Evolutionary conservation across 441 rosid genomes (phyloP), one percentile per base, ranked within the genome.

Genomic region (Pelargonium fulgidum): DNA sequence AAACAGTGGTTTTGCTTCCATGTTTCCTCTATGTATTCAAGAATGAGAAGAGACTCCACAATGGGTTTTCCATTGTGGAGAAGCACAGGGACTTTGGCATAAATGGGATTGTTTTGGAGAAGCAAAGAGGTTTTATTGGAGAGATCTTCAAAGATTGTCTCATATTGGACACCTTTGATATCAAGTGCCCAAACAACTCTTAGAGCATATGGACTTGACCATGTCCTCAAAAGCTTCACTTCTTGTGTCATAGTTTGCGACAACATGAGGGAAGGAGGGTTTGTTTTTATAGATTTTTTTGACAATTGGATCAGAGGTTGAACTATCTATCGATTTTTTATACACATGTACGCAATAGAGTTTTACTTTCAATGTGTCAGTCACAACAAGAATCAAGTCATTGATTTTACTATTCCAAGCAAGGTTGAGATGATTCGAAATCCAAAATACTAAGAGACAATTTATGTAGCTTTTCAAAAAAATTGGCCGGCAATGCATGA

Each of bases 171-270:
- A 1, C 62, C 62, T 12, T 56, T 56, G 26, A 56, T 9, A 56
- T 56, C 26, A 3, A 56, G 62, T 24, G 62, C 62, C 62, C 62
- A 56, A 22, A 56, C 62, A 11, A 56, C 20, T 2, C 62, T 19
- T 0, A 56, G 29, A 8, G 62, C 62, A 16, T 17, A 56, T 2
- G 62, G 62, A 24, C 62, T 56, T 11, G 62, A 56, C 62, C 62
- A 56, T 56, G 62, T 56, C 29, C 62, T 56, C 12, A 56, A 56
- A 8, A 56, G 29, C 62, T 17, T 56, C 62, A 56, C 3, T 56
- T 56, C 62, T 17, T 56, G 22, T 3, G 4, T 5, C 62, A 56
- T 56, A 24, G 20, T 20, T 54, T 14, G 19, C 7, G 62, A 29
- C 36, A 29, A 29, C 5, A 29, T 29, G 36, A 29, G 4, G 3